A percentile compares a stretch with the other conserved stretches of the same genome.
Conservation (phyloP, 2,329 filamentous ascomycete genomes). For the Cytospora mali region DNA sequence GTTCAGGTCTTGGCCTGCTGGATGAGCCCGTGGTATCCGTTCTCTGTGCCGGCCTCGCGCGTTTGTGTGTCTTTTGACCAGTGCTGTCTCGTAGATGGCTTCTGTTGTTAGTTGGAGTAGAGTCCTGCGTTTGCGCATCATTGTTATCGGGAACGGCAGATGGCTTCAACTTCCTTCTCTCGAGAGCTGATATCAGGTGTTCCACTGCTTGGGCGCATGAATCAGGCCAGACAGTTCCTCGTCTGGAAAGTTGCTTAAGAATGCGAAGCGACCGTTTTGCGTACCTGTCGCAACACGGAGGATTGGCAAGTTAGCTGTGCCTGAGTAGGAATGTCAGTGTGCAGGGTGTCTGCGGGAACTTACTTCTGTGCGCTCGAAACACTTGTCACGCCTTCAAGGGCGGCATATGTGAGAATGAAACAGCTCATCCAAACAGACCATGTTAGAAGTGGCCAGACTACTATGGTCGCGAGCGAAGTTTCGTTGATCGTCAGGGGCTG, state of each 20-base stretch:
- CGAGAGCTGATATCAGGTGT: constrained; percentile 26
- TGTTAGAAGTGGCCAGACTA: constrained; percentile 31
- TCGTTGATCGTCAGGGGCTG: background rate
- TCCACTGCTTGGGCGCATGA: constrained; percentile 28
- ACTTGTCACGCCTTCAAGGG: constrained; percentile 29
- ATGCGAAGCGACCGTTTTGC: constrained; percentile 28
- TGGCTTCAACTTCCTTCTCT: constrained; percentile 19
- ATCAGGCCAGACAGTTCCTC: constrained; percentile 30
- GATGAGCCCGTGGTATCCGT: background rate
- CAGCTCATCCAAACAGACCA: constrained; percentile 33
- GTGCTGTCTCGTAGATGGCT: background rate
- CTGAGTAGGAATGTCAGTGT: background rate
- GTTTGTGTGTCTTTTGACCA: background rate
- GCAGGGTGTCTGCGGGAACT: background rate
- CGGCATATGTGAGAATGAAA: constrained; percentile 30
- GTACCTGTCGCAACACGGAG: constrained; percentile 19
- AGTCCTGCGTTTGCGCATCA: background rate
- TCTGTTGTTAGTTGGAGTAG: background rate
- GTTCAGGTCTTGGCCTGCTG: background rate
- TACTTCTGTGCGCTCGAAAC: constrained; percentile 27
- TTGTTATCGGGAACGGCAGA: background rate
- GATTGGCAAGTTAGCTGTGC: background rate
- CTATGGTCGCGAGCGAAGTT: constrained; percentile 5
- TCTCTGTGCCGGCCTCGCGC: background rate
- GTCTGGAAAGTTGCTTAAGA: constrained; percentile 26